A percentile compares a stretch with the other conserved stretches of the same genome.
Conservation (phyloP, 2,329 filamentous ascomycete species). For the Penicillium digitatum region DNA sequence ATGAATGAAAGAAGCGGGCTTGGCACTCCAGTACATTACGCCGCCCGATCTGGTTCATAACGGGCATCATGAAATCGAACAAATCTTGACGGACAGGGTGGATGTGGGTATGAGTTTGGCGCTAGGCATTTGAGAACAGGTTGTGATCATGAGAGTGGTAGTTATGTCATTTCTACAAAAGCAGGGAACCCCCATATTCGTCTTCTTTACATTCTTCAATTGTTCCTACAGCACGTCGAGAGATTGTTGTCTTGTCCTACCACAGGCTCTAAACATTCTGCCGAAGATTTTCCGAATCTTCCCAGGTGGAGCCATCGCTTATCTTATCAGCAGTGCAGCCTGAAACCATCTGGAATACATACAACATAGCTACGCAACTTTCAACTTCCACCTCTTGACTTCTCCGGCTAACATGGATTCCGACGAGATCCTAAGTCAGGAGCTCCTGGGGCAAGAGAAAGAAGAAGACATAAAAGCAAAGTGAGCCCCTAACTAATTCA, state of each 20-base stretch:
- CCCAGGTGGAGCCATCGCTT: background rate
- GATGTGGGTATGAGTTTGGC: background rate
- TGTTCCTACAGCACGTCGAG: too few relatives aligned
- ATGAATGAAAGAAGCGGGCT: too few relatives aligned
- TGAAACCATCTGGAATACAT: conserved; percentile 20
- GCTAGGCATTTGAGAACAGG: background rate
- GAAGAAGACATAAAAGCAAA: conserved; percentile 33
- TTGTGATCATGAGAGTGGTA: too few relatives aligned
- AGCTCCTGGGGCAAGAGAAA: conserved; percentile 3
- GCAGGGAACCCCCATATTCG: too few relatives aligned
- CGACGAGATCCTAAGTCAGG: conserved; percentile 22
- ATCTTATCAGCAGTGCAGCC: conserved; percentile 30
- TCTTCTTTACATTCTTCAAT: too few relatives aligned
- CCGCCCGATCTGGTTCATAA: background rate
- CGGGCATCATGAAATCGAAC: background rate
- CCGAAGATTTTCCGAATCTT: too few relatives aligned
- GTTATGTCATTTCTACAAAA: too few relatives aligned
- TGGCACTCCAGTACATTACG: too few relatives aligned
- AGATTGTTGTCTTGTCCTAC: too few relatives aligned
- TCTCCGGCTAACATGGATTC: conserved; percentile 25
- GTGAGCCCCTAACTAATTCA: conserved; percentile 10
- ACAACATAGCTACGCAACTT: too few relatives aligned
- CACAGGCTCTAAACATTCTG: too few relatives aligned
- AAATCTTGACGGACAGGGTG: background rate
- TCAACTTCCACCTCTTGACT: background rate